Conservation (phyloP, 1,284 basidiomycete species). For the Cryptococcus deneoformans region DNA sequence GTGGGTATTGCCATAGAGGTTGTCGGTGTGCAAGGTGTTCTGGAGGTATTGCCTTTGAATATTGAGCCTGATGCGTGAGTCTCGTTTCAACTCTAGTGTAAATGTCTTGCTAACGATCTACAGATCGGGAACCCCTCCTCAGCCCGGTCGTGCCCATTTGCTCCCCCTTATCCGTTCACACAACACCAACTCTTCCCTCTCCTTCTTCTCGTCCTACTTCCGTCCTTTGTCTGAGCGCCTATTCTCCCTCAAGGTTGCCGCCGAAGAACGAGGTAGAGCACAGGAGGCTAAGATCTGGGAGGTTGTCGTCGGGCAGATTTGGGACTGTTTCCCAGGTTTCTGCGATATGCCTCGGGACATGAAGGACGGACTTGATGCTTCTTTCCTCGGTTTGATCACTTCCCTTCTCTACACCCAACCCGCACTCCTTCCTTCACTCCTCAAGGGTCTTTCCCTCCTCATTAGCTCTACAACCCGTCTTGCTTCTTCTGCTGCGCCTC, state of each 20-base stretch:
- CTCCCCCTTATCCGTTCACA: constrained; percentile 81
- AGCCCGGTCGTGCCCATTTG: constrained; percentile 74
- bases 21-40: constrained; percentile 77
- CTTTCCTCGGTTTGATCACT: constrained; percentile 82
- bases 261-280: constrained; percentile 64
- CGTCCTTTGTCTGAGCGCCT: constrained; percentile 91
- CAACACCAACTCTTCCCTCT: constrained; percentile 73
- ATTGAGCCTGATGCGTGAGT: constrained; percentile 76
- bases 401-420: constrained; percentile 88
- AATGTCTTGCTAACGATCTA: background rate
- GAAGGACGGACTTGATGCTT: constrained; percentile 63
- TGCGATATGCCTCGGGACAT: constrained; percentile 83
- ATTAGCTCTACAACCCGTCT: constrained; percentile 62
- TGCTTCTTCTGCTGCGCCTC: constrained; percentile 50
- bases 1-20: constrained; percentile 79
- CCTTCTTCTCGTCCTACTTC: constrained; percentile 85
- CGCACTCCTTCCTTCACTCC: constrained; percentile 73
- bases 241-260: constrained; percentile 77
- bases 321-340: constrained; percentile 65
- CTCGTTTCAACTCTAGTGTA: background rate
- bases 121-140: constrained; percentile 40
- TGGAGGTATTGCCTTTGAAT: constrained; percentile 78
- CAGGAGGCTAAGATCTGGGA: constrained; percentile 93
- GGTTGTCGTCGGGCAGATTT: constrained; percentile 87
- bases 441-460: constrained; percentile 75